A percentile compares a stretch with the other conserved stretches of the same genome.
These are phyloP conservation scores for Picochlorum costavermella DNA, from an alignment of 139 green algal species.

Conservation along the genomic window DNA sequence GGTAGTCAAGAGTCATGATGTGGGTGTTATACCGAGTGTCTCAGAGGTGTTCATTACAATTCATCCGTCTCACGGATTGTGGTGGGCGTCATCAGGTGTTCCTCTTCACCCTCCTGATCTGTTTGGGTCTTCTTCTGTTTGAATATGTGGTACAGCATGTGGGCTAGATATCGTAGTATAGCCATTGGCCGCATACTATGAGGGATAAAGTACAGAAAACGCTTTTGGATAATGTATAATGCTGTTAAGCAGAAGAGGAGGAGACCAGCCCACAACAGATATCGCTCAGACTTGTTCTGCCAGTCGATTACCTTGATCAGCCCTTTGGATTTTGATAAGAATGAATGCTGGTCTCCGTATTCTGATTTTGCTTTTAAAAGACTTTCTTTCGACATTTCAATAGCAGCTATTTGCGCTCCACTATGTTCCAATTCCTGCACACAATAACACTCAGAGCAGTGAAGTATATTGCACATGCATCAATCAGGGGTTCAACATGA, in stretches of 20 bases:
- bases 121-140: neutral
- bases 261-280: slow-evolving; percentile 53
- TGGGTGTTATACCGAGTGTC: no score
- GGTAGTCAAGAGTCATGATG: no score
- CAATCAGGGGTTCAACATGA: neutral
- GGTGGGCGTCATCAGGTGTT: no score
- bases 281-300: slow-evolving; percentile 29
- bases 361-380: slow-evolving; percentile 46
- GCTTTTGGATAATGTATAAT: slow-evolving; percentile 52
- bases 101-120: no score
- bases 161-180: neutral
- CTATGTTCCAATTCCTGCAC: slow-evolving; percentile 61
- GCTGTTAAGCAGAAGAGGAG: slow-evolving; percentile 48
- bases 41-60: no score
- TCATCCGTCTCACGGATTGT: no score
- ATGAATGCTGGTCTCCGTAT: slow-evolving; percentile 39
- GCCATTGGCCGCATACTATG: slow-evolving; percentile 16
- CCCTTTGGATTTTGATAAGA: slow-evolving; percentile 13
- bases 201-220: slow-evolving; percentile 47
- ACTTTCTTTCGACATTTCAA: slow-evolving; percentile 39
- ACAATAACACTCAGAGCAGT: neutral
- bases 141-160: neutral
- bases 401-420: slow-evolving; percentile 50
- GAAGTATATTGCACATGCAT: neutral
- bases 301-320: slow-evolving; percentile 41